Evolutionary conservation across 148 eudicot genomes (phyloP).

Genomic region (Spergularia bocconei): DNA sequence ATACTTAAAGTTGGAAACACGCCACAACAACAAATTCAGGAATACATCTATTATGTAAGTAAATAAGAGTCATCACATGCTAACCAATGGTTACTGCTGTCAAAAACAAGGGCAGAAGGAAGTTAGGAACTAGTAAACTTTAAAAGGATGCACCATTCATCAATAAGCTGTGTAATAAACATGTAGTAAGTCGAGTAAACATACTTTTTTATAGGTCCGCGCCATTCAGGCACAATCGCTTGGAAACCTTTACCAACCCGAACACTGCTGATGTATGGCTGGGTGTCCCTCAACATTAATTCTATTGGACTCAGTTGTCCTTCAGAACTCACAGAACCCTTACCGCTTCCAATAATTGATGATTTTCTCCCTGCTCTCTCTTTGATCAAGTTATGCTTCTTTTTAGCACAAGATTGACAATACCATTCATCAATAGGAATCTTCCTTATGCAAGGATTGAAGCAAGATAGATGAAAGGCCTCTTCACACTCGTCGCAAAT

Average conservation of each 20-base stretch:
- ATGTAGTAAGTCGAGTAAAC: slow-evolving; percentile 28
- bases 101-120: background rate
- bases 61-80: background rate
- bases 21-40: background rate
- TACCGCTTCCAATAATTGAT: slow-evolving; percentile 37
- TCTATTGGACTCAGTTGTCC: slow-evolving; percentile 48
- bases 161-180: slow-evolving; percentile 3
- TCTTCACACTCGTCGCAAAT: slow-evolving; percentile 86
- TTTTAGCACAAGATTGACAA: slow-evolving; percentile 72
- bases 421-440: slow-evolving; percentile 74
- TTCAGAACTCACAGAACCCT: slow-evolving; percentile 34
- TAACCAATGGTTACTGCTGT: background rate
- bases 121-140: background rate
- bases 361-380: slow-evolving; percentile 41
- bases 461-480: slow-evolving; percentile 78
- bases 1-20: background rate
- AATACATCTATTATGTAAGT: too few species aligned
- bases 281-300: slow-evolving; percentile 52
- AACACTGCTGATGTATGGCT: slow-evolving; percentile 50
- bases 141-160: background rate
- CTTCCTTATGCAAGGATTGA: slow-evolving; percentile 41
- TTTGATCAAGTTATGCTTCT: slow-evolving; percentile 52
- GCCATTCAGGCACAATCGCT: slow-evolving; percentile 83
- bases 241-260: slow-evolving; percentile 85
- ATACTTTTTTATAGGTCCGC: slow-evolving; percentile 59